These are phyloP conservation scores for Nitzschia sp. DNA, from an alignment of 108 stramenopile species.

Conservation along the genomic window DNA sequence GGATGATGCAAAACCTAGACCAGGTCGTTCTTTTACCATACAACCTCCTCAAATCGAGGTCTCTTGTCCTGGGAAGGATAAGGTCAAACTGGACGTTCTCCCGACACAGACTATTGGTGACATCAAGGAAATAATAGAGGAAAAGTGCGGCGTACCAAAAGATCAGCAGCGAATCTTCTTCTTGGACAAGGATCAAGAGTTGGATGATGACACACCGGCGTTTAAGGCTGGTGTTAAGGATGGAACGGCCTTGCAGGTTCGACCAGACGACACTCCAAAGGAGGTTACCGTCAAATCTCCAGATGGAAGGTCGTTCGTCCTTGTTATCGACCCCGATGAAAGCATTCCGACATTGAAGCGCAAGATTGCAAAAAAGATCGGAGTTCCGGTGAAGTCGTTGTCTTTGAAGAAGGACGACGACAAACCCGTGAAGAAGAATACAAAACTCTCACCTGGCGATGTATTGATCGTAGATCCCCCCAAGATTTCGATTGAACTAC, in stretches of 20 bases:
- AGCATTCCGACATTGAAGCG: slow-evolving; percentile 12
- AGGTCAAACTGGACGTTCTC: slow-evolving; percentile 6
- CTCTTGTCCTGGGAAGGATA: slow-evolving; percentile 5
- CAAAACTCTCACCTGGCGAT: slow-evolving; percentile 1
- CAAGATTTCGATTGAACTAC: slow-evolving; percentile 7
- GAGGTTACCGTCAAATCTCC: slow-evolving; percentile 11
- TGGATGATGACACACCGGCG: slow-evolving; percentile 12
- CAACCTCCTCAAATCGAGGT: slow-evolving; percentile 13
- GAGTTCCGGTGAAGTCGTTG: slow-evolving; percentile 20
- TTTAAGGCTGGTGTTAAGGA: slow-evolving; percentile 9
- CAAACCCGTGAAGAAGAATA: neutral
- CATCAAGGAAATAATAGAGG: slow-evolving; percentile 27
- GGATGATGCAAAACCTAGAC: neutral
- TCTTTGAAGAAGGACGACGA: neutral
- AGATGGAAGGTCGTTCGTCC: slow-evolving; percentile 20
- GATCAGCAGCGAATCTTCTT: slow-evolving; percentile 26
- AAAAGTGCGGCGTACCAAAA: slow-evolving; percentile 20
- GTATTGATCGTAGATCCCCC: slow-evolving; percentile 13
- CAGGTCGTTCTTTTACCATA: neutral
- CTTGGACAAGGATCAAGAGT: slow-evolving; percentile 17
- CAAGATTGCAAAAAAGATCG: slow-evolving; percentile 11
- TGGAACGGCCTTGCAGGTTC: slow-evolving; percentile 6
- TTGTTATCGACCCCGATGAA: slow-evolving; percentile 36
- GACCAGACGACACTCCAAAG: neutral
- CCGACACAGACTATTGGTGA: slow-evolving; percentile 23